These are phyloP conservation scores for Primulina tabacum DNA, from an alignment of 257 asterid genomes.

Conservation along the genomic window DNA sequence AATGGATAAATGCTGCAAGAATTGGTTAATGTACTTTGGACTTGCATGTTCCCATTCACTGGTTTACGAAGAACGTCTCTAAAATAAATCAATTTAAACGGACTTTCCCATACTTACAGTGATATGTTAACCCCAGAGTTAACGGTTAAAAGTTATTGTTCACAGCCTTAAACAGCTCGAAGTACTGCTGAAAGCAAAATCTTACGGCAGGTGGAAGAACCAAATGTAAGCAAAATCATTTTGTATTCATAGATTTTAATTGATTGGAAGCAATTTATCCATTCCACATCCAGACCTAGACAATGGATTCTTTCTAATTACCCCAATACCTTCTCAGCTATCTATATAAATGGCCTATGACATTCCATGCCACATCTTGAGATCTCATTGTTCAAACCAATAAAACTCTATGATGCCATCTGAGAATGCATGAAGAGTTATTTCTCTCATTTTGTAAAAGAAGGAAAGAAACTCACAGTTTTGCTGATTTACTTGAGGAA, in stretches of 20 bases:
- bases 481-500: conserved; percentile 43
- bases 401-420: conserved; percentile 5
- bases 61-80: neutral
- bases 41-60: neutral
- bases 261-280: no score
- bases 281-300: neutral
- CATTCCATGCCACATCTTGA: neutral
- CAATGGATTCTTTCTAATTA: neutral
- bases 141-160: neutral
- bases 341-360: neutral
- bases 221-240: neutral
- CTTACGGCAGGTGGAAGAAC: neutral
- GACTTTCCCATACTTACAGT: neutral
- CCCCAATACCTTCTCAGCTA: neutral
- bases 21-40: neutral
- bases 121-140: neutral
- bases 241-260: neutral
- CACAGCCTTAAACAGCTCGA: neutral
- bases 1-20: neutral
- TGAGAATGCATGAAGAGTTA: neutral
- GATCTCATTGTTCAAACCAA: neutral
- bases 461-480: conserved; percentile 45
- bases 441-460: conserved; percentile 2
- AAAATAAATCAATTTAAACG: no score
- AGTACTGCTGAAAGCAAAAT: neutral